Percentiles rank a stretch among this genome's conserved stretches.
phyloP scores from a whole-genome alignment of 495 filamentous ascomycete species.

The Staphylotrichum longicolle region DNA sequence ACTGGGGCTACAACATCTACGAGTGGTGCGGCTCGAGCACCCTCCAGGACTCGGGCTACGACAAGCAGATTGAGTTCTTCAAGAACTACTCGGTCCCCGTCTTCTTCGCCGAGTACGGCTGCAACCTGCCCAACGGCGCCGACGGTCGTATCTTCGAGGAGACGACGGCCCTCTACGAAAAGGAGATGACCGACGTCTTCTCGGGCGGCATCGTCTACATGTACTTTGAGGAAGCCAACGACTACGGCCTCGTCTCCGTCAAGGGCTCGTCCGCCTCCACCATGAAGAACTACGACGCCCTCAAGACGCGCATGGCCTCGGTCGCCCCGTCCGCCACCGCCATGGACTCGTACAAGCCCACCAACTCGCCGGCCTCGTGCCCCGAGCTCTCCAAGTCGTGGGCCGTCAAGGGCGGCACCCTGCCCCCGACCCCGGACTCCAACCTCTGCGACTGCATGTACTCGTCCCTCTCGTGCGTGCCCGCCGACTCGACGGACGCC shows the following conservation, averaged over 20 bases:
- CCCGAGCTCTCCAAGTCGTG: conserved; percentile 64
- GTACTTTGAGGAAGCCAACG: conserved; percentile 90
- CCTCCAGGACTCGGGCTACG: conserved; percentile 71
- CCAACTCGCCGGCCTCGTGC: conserved; percentile 74
- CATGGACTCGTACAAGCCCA: conserved; percentile 68
- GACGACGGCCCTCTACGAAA: conserved; percentile 75
- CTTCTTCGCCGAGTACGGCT: conserved; percentile 98
- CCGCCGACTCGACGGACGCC: conserved; percentile 46
- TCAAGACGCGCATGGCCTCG: conserved; percentile 66
- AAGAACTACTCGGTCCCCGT: conserved; percentile 81
- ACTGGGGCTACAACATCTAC: conserved; percentile 99
- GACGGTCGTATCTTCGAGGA: conserved; percentile 79
- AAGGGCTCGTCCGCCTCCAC: conserved; percentile 56
- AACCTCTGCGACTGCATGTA: conserved; percentile 81
- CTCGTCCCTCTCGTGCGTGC: conserved; percentile 65
- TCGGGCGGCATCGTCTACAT: conserved; percentile 96
- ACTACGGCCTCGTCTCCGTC: conserved; percentile 78
- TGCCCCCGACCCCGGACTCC: conserved; percentile 78
- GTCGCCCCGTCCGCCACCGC: conserved; percentile 64
- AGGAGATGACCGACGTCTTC: conserved; percentile 79
- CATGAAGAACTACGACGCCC: conserved; percentile 69
- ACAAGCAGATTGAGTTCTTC: conserved; percentile 78
- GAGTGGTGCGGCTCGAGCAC: conserved; percentile 89
- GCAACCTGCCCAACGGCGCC: conserved; percentile 62
- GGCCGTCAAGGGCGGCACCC: conserved; percentile 59